phyloP scores from a whole-genome alignment of 2,329 filamentous ascomycete genomes.

The Aspergillus fructus region DNA sequence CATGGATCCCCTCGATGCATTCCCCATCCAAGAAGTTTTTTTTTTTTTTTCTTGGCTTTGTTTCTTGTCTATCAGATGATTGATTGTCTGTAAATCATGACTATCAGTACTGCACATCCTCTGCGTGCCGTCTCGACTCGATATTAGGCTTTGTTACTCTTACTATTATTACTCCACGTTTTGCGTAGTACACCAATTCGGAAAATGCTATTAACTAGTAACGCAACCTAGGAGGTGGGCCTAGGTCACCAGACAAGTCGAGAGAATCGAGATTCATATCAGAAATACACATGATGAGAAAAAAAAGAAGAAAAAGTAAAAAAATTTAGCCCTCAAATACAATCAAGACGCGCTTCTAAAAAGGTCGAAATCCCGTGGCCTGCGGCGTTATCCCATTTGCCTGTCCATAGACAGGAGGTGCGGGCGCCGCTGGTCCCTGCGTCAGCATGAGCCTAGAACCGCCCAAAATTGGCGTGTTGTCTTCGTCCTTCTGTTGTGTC shows the following conservation, averaged over 20 bases:
- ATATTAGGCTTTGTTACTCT: conserved; percentile 2
- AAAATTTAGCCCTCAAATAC: conserved; percentile 13
- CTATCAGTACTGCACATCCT: background rate
- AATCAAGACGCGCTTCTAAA: conserved; percentile 39
- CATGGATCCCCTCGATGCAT: background rate
- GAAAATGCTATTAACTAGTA: conserved; percentile 11
- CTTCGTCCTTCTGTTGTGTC: conserved; percentile 83
- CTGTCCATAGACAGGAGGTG: conserved; percentile 67
- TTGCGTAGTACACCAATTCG: background rate
- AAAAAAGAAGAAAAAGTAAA: background rate
- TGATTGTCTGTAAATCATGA: background rate
- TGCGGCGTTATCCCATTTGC: conserved; percentile 88
- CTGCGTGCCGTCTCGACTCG: background rate
- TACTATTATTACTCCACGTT: background rate
- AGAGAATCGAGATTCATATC: conserved; percentile 6
- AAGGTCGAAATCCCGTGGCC: conserved; percentile 70
- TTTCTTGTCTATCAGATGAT: background rate
- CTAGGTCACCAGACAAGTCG: conserved; percentile 4
- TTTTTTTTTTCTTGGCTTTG: background rate
- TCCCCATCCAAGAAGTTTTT: background rate
- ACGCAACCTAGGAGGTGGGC: background rate
- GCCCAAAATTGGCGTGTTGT: conserved; percentile 90
- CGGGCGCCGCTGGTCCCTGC: conserved; percentile 70
- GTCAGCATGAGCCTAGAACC: conserved; percentile 91
- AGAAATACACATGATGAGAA: conserved; percentile 9